Percentiles rank a stretch among this genome's conserved stretches.
Evolutionary conservation across 805 yeast genomes (phyloP).

Genomic region (Saccharomycopsis olivae): DNA sequence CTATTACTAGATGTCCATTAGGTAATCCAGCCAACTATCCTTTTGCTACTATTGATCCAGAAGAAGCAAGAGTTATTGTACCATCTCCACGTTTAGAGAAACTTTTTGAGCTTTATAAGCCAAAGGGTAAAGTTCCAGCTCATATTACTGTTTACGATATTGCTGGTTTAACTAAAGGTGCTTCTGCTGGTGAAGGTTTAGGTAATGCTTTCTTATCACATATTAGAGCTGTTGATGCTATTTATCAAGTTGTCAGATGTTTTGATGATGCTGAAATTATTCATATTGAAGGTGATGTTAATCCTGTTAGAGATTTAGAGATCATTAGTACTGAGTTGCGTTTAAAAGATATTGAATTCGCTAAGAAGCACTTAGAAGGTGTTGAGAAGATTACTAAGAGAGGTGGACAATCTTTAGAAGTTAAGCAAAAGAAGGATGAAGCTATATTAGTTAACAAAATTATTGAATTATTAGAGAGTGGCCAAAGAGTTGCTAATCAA

Average conservation of each 20-base stretch:
- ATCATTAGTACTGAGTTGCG: slow-evolving; percentile 87
- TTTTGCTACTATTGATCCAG: slow-evolving; percentile 96
- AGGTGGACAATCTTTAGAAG: slow-evolving; percentile 85
- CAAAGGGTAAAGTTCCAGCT: slow-evolving; percentile 85
- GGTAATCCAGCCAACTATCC: slow-evolving; percentile 98
- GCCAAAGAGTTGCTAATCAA: slow-evolving; percentile 80
- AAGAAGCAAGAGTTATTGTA: slow-evolving; percentile 91
- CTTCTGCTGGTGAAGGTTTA: slow-evolving; percentile 92
- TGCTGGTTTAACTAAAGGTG: slow-evolving; percentile 97
- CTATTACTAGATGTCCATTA: slow-evolving; percentile 82
- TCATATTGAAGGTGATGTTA: slow-evolving; percentile 93
- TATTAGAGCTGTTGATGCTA: slow-evolving; percentile 95
- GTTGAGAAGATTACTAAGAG: slow-evolving; percentile 71
- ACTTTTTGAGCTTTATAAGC: slow-evolving; percentile 63
- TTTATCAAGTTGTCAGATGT: slow-evolving; percentile 95
- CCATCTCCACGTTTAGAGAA: slow-evolving; percentile 84
- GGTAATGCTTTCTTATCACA: slow-evolving; percentile 96
- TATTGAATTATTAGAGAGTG: slow-evolving; percentile 67
- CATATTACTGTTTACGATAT: slow-evolving; percentile 89
- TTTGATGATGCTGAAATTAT: slow-evolving; percentile 97
- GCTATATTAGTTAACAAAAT: slow-evolving; percentile 63
- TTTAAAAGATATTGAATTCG: slow-evolving; percentile 93
- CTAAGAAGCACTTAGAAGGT: slow-evolving; percentile 70
- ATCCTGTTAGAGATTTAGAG: slow-evolving; percentile 90
- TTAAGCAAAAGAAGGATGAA: slow-evolving; percentile 81